A percentile compares a stretch with the other conserved stretches of the same genome.
These are phyloP conservation scores for Davidsoniella australis DNA, from an alignment of 2,329 filamentous ascomycete genomes.

Conservation along the genomic window DNA sequence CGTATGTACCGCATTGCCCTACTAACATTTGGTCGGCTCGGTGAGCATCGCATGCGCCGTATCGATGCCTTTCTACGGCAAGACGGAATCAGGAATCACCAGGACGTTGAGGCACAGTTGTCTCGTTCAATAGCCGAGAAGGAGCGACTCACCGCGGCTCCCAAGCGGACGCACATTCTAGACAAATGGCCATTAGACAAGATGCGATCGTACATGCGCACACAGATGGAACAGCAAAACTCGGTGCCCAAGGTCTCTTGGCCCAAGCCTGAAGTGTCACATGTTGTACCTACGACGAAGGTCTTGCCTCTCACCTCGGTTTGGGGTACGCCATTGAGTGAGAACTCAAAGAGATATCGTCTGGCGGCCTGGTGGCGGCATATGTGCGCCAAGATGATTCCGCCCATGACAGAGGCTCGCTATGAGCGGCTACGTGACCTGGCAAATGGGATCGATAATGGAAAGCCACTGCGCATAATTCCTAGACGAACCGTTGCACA, in stretches of 20 bases:
- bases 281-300: not conserved
- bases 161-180: slow-evolving; percentile 21
- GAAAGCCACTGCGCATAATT: slow-evolving; percentile 6
- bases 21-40: slow-evolving; percentile 34
- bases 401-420: slow-evolving; percentile 16
- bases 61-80: slow-evolving; percentile 23
- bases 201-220: slow-evolving; percentile 24
- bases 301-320: slow-evolving; percentile 19
- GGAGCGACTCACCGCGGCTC: not conserved
- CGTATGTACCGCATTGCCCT: slow-evolving; percentile 32
- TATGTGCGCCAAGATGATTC: slow-evolving; percentile 29
- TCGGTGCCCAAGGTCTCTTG: slow-evolving; percentile 16
- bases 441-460: slow-evolving; percentile 7
- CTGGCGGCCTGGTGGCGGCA: slow-evolving; percentile 27
- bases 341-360: slow-evolving; percentile 3
- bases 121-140: not conserved
- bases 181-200: slow-evolving; percentile 33
- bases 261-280: slow-evolving; percentile 17
- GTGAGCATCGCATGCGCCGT: slow-evolving; percentile 33
- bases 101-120: slow-evolving; percentile 23
- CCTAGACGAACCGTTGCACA: slow-evolving; percentile 2
- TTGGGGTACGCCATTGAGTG: slow-evolving; percentile 28
- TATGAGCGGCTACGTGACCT: slow-evolving; percentile 5
- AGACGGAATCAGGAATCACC: slow-evolving; percentile 24
- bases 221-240: slow-evolving; percentile 24